Evolutionary conservation across 306 rosid species (phyloP), one percentile per base, ranked within the genome.

Genomic region (Vigna mungo): DNA sequence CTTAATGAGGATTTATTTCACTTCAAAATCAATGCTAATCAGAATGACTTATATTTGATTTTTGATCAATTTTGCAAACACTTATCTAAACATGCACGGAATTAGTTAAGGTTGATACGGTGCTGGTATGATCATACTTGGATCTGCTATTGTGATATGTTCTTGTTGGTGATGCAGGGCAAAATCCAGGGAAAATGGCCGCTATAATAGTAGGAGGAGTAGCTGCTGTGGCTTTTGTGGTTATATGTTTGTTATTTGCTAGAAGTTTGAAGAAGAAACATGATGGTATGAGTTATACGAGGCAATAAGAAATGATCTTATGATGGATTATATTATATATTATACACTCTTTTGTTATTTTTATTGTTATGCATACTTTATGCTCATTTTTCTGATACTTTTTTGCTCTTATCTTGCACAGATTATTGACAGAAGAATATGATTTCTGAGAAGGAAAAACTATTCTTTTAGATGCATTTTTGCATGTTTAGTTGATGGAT

Each of bases 171-270:
- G 66, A 89, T 86, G 76, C 94, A 83, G 95, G 90, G 76, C 84
- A 77, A 60, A 87, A 83, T 79, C 88, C 91, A 71, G 95, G 95
- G 72, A 92, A 87, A 85, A 95, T 97, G 1, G 97, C 88, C 62
- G 98, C 98, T 71, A 87, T 95, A 18, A 92, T 95, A 74, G 74
- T 95, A 71, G 98, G 98, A 80, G 92, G 93, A 48, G 90, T 86
- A 48, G 96, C 96, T 60, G 97, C 88, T 43, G 93, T 92, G 74
- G 96, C 88, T 18, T 92, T 95, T 76, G 34, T 95, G 69, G 90
- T 92, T 51, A 95, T 92, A 82, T 92, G 74, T 41, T 52, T 95
- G 90, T 81, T 95, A 63, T 92, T 95, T 88, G 91, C 92, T 37
- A 90, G 93, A 84, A 80, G 51, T 80, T 84, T 92, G 89, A 46